These are phyloP conservation scores for Gloeostereum incarnatum DNA, from an alignment of 768 basidiomycete genomes.

Conservation along the genomic window DNA sequence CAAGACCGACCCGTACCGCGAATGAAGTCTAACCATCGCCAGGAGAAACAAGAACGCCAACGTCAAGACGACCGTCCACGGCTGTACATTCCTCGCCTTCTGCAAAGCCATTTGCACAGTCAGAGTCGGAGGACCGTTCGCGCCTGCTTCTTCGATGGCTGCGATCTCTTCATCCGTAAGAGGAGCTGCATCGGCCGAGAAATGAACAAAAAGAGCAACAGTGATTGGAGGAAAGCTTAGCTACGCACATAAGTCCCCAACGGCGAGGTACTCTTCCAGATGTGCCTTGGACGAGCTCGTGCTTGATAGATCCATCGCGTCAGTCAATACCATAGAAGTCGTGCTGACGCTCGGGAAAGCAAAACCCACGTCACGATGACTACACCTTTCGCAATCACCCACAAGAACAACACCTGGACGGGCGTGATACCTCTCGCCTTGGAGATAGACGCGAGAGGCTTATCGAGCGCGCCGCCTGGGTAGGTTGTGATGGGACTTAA, in stretches of 20 bases:
- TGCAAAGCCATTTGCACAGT: too few relatives aligned
- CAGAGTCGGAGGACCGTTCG: constrained; percentile 35
- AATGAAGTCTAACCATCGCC: too few relatives aligned
- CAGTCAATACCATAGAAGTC: background rate
- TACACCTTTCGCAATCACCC: constrained; percentile 37
- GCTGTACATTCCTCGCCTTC: too few relatives aligned
- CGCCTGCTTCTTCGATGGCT: constrained; percentile 57
- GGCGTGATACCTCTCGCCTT: constrained; percentile 30
- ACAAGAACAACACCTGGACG: constrained; percentile 38
- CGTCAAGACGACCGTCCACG: too few relatives aligned
- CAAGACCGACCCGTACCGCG: too few relatives aligned
- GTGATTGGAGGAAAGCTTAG: too few relatives aligned
- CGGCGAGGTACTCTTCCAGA: constrained; percentile 58
- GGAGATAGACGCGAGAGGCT: constrained; percentile 28
- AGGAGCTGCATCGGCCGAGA: constrained; percentile 23
- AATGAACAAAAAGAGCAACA: constrained; percentile 1
- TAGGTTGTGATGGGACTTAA: constrained; percentile 27
- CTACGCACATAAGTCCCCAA: constrained; percentile 48
- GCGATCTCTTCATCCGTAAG: constrained; percentile 49
- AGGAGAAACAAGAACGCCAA: too few relatives aligned
- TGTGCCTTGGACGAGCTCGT: constrained; percentile 54
- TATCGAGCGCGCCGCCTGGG: constrained; percentile 39
- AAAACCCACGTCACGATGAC: constrained; percentile 32
- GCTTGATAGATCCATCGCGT: constrained; percentile 18
- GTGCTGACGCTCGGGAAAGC: background rate